A percentile compares a stretch with the other conserved stretches of the same genome.
These are phyloP conservation scores for Collariella sp. DNA, from an alignment of 495 filamentous ascomycete species.

Conservation along the genomic window DNA sequence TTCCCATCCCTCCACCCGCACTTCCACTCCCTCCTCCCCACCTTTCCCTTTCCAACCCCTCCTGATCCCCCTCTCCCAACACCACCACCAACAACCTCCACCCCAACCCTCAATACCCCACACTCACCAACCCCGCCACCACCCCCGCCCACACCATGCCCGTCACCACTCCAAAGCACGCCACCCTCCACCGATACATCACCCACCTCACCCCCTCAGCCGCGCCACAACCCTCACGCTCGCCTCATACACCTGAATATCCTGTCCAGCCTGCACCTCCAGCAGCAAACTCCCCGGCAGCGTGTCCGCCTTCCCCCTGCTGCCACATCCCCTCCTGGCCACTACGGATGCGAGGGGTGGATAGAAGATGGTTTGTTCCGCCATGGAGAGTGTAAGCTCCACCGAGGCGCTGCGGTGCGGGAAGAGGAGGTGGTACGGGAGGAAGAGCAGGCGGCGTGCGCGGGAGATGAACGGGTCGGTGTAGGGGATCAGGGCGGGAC, in stretches of 20 bases:
- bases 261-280: constrained; percentile 56
- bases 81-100: background rate
- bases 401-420: constrained; percentile 40
- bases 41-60: background rate
- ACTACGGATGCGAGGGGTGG: background rate
- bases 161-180: constrained; percentile 59
- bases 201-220: constrained; percentile 72
- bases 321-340: background rate
- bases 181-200: constrained; percentile 72
- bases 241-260: constrained; percentile 66
- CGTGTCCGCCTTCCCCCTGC: constrained; percentile 32
- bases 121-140: constrained; percentile 47
- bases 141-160: constrained; percentile 65
- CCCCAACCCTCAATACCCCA: background rate
- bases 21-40: background rate
- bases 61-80: background rate
- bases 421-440: constrained; percentile 37
- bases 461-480: constrained; percentile 30
- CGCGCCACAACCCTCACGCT: constrained; percentile 59
- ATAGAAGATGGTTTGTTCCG: background rate
- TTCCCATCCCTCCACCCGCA: background rate
- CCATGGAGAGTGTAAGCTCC: constrained; percentile 54
- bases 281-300: constrained; percentile 52
- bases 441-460: constrained; percentile 35
- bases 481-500: constrained; percentile 36